Evolutionary conservation across 2,329 filamentous ascomycete species (phyloP).

Genomic region (Corniculantispora saksenae): DNA sequence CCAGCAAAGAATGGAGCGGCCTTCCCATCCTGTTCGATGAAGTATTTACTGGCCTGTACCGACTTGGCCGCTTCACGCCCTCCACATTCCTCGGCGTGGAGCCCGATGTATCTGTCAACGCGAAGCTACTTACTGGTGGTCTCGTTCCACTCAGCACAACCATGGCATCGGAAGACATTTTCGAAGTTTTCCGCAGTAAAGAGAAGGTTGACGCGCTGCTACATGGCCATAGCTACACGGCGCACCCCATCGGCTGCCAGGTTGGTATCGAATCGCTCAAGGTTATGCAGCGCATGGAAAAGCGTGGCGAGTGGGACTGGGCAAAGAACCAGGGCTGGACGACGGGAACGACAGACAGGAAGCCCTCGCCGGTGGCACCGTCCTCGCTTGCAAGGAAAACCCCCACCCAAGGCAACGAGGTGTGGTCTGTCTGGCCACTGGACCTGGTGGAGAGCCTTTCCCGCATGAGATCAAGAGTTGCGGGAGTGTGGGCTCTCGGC

Average conservation of each 20-base stretch:
- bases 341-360: background rate
- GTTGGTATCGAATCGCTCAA: slow-evolving; percentile 70
- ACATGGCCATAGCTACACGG: slow-evolving; percentile 86
- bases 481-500: slow-evolving; percentile 71
- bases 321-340: slow-evolving; percentile 51
- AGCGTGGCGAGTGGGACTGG: slow-evolving; percentile 55
- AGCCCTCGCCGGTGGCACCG: no score
- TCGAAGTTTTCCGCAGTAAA: slow-evolving; percentile 67
- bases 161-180: slow-evolving; percentile 71
- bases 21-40: slow-evolving; percentile 83
- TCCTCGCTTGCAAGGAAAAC: background rate
- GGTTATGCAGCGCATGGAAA: slow-evolving; percentile 61
- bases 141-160: slow-evolving; percentile 77
- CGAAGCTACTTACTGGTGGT: slow-evolving; percentile 81
- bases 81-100: slow-evolving; percentile 68
- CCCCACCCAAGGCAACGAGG: slow-evolving; percentile 6
- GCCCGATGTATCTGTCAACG: slow-evolving; percentile 77
- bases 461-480: slow-evolving; percentile 50
- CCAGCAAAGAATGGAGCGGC: slow-evolving; percentile 61
- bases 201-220: slow-evolving; percentile 79
- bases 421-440: slow-evolving; percentile 73
- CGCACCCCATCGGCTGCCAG: slow-evolving; percentile 77
- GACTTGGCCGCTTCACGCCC: slow-evolving; percentile 71
- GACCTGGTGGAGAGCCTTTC: slow-evolving; percentile 62
- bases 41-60: slow-evolving; percentile 84